Evolutionary conservation across 2,329 filamentous ascomycete genomes (phyloP).

Genomic region (Ophiocordyceps unilateralis): DNA sequence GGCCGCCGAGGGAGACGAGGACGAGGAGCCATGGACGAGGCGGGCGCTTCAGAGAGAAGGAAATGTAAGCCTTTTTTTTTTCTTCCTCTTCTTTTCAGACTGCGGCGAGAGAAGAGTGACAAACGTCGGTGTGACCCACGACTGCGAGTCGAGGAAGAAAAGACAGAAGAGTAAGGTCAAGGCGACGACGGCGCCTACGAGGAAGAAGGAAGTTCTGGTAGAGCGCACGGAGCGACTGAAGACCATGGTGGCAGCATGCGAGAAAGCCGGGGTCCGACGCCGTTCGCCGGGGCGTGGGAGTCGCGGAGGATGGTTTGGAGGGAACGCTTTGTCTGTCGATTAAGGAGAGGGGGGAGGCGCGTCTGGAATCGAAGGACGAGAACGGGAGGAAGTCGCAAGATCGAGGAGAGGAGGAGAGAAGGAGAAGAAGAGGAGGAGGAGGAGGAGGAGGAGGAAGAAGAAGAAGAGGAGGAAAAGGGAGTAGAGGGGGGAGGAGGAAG

Average conservation of each 20-base stretch:
- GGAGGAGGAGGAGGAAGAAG: background rate
- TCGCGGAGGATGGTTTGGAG: too few species aligned
- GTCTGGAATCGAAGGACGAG: background rate
- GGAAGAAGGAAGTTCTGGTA: conserved; percentile 12
- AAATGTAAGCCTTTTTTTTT: background rate
- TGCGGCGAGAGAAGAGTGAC: background rate
- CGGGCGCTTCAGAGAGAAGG: background rate
- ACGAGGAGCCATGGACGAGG: background rate
- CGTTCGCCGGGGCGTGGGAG: too few species aligned
- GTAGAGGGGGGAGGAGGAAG: background rate
- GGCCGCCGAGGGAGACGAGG: background rate
- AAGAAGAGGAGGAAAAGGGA: background rate
- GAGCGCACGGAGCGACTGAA: conserved; percentile 13
- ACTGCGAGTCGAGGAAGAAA: conserved; percentile 15
- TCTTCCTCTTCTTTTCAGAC: background rate
- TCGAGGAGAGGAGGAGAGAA: background rate
- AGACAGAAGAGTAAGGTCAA: conserved; percentile 14
- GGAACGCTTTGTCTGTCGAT: background rate
- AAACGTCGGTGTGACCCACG: conserved; percentile 9
- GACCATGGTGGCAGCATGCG: conserved; percentile 12
- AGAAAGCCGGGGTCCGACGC: too few species aligned
- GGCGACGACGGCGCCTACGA: conserved; percentile 15
- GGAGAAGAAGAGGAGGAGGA: background rate
- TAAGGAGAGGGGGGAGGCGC: background rate
- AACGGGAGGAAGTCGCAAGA: background rate